Conservation (phyloP, 1,284 basidiomycete species). For the Fomitopsis palustris region DNA sequence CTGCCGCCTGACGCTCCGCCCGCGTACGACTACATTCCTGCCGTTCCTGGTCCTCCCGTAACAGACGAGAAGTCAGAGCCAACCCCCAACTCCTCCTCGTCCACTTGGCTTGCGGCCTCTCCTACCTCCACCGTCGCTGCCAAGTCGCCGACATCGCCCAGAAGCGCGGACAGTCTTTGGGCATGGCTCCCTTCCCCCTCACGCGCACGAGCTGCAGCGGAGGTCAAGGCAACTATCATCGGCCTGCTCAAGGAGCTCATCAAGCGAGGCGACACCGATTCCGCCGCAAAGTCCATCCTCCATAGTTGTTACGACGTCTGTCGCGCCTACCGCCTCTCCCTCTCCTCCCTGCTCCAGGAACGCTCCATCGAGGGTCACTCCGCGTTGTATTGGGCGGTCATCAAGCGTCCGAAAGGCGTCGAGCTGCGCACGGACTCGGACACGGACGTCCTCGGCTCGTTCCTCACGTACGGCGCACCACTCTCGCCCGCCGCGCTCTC, state of each 20-base stretch:
- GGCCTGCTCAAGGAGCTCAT: constrained; percentile 28
- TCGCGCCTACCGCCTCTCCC: constrained; percentile 32
- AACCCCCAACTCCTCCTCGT: background rate
- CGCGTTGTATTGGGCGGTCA: constrained; percentile 67
- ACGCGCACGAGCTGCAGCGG: constrained; percentile 15
- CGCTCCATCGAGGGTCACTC: constrained; percentile 60
- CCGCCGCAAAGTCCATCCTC: constrained; percentile 30
- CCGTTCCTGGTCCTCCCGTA: constrained; percentile 4
- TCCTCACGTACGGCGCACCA: constrained; percentile 55
- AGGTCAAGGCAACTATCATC: constrained; percentile 25
- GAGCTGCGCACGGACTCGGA: constrained; percentile 17
- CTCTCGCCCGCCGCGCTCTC: constrained; percentile 43
- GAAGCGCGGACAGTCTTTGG: constrained; percentile 7
- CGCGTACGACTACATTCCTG: constrained; percentile 25
- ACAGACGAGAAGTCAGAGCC: background rate
- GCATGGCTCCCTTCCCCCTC: constrained; percentile 20
- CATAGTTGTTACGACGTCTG: constrained; percentile 46
- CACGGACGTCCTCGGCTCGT: constrained; percentile 36
- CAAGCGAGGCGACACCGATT: constrained; percentile 22
- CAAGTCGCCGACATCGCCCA: constrained; percentile 5
- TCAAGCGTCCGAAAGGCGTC: constrained; percentile 33
- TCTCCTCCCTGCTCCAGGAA: constrained; percentile 53
- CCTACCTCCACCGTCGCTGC: constrained; percentile 1
- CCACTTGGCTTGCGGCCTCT: background rate
- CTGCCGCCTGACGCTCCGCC: constrained; percentile 27